These are phyloP conservation scores for Boechera divaricarpa DNA, from an alignment of 345 rosid species.

Conservation along the genomic window DNA sequence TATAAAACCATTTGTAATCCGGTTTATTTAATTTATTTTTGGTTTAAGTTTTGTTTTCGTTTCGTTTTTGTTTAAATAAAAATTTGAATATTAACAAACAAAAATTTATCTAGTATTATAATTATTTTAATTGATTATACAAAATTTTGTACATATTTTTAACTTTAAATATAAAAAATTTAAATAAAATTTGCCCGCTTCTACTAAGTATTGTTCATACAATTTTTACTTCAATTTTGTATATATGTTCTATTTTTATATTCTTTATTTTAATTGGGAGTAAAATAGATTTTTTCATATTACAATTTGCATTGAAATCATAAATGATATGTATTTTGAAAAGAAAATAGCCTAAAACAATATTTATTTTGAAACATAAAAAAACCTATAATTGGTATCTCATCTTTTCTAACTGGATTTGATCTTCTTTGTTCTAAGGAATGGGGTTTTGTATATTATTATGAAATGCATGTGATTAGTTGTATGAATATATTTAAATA, in stretches of 20 bases:
- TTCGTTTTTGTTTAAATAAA: too few species aligned
- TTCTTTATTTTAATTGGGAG: not conserved
- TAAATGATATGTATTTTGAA: not conserved
- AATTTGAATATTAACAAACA: too few species aligned
- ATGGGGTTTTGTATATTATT: not conserved
- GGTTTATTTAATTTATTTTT: too few species aligned
- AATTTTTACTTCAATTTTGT: too few species aligned
- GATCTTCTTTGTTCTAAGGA: not conserved
- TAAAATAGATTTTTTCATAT: not conserved
- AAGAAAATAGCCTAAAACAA: not conserved
- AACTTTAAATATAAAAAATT: too few species aligned
- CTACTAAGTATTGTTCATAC: too few species aligned
- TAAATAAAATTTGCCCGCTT: too few species aligned
- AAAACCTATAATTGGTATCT: not conserved
- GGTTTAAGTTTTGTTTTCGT: not conserved
- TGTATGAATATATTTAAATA: conserved; percentile 1
- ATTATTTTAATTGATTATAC: too few species aligned
- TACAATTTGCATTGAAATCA: not conserved
- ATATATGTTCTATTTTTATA: too few species aligned
- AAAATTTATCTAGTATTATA: too few species aligned
- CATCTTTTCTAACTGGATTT: not conserved
- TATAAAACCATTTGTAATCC: too few species aligned
- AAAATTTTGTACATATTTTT: too few species aligned
- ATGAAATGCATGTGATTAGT: conserved; percentile 18
- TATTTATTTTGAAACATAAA: not conserved